Evolutionary conservation across 139 green algal genomes (phyloP).

Genomic region (Coelastrella sp.): DNA sequence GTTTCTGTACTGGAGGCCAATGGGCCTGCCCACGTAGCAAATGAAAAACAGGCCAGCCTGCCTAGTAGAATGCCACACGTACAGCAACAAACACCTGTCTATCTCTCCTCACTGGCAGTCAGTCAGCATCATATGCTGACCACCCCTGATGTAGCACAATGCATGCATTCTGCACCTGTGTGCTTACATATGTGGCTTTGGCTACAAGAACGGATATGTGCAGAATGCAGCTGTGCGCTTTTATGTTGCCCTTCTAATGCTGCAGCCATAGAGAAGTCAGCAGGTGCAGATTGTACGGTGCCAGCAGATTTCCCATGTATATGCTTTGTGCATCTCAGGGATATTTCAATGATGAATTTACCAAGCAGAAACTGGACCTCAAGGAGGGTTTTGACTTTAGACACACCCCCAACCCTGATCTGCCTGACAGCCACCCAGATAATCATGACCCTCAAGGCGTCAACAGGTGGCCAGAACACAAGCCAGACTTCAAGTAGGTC

Average conservation of each 20-base stretch:
- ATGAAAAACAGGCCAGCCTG: too few relatives aligned
- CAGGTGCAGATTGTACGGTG: too few relatives aligned
- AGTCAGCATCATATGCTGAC: background rate
- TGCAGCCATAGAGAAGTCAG: too few relatives aligned
- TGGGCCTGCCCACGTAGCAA: background rate
- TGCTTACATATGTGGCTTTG: background rate
- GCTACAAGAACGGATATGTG: background rate
- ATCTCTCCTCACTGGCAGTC: too few relatives aligned
- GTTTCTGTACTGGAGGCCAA: background rate
- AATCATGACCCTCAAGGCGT: conserved; percentile 40
- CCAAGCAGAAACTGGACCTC: conserved; percentile 66
- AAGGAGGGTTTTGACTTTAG: conserved; percentile 55
- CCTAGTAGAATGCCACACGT: too few relatives aligned
- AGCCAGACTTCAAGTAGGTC: conserved; percentile 35
- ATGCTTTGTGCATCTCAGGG: background rate
- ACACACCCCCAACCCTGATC: conserved; percentile 16
- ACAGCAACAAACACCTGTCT: too few relatives aligned
- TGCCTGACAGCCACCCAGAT: conserved; percentile 22
- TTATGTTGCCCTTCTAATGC: too few relatives aligned
- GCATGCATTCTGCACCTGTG: background rate
- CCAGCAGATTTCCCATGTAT: too few relatives aligned
- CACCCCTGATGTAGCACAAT: background rate
- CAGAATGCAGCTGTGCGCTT: too few relatives aligned
- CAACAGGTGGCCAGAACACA: conserved; percentile 14
- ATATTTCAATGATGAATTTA: conserved; percentile 55